Base-by-base conservation (phyloP, 2,329 filamentous ascomycete species). In the Ophiostoma populinum region DNA sequence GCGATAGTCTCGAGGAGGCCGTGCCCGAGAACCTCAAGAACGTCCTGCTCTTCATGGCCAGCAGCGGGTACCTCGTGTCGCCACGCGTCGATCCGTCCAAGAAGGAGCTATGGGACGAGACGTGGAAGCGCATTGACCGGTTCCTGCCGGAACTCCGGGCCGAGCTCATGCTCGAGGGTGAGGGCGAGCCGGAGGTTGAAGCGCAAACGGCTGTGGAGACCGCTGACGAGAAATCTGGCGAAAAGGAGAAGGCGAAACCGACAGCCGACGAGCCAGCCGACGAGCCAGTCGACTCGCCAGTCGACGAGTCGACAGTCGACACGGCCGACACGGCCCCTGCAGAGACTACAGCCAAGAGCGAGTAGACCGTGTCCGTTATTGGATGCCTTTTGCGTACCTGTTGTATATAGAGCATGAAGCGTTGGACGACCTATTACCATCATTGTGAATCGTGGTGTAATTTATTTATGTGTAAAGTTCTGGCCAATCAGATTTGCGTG, bases 1-100 rank as follows among this genome's bases (percentile, higher is more conserved):
- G 82, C 17, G 85, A 92, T 49, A 87, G 78, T 48, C 58, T 92
- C 51, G 85, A 92, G 56, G 90, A 98, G 61, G 87, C 90, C 10
- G 85, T 95, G 3, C 80, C 82, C 1, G 90, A 98, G 55, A 90
- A 83, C 44, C 61, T 98, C 39, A 98, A 98, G 58, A 98, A 98
- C 45, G 85, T 95, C 35, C 62, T 95, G 17, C 65, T 98, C 8
- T 90, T 98, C 48, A 93, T 98, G 85, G 75, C 80, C 6, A 90
- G 77, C 51, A 86, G 79, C 34, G 86, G 80, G 24, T 86, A 81
- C 47, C 68, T 98, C 5, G 75, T 82, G 0, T 69, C 80, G 2
- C 81, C 81, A 10, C 62, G 56, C 43, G 55, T 65, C 45, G 65
- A 75, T 42, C 50, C 62, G 2, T 59, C 57, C 5, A 66, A 67